Base-by-base conservation (phyloP, 2,329 filamentous ascomycete species). In the Fusarium sp. region DNA sequence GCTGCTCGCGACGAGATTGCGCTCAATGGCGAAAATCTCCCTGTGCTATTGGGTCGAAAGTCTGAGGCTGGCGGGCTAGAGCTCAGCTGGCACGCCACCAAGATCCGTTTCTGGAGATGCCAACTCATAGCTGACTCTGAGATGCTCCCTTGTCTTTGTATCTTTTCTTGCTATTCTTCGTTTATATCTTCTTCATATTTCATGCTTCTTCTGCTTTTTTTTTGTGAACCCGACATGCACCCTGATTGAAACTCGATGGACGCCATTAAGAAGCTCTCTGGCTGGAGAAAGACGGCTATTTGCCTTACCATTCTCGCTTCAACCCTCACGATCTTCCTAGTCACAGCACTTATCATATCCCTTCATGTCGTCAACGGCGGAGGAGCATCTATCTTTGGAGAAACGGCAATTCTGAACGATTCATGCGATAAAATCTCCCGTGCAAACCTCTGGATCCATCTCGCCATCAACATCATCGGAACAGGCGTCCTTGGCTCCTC, bases 1-100 rank as follows among this genome's bases (percentile, higher is more conserved):
- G 30, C 0, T 8, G 8, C 17, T 24, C 4, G 5, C 2, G n/a
- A 4, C 8, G 5, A 2, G 15, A 8, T 18, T 14, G 2, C 3
- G 15, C 24, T 8, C 0, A 6, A 34, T 51, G 48, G 48, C 48
- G 48, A 34, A 24, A 51, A 14, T 14, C 22, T 8, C 15, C 12
- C 15, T 10, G 10, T n/a, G 11, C 28, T 51, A 32, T 51, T 51
- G 47, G 47, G 22, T 32, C 32, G 7, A 34, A 34, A 34, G 14
- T 15, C 45, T 30, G 45, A 48, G 48, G 30, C 6, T 51, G 30
- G 0, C n/a, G 4, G 22, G 14, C 22, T 34, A 14, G 22, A 24
- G 48, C 22, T 51, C 48, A 34, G 30, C 48, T 51, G 17, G 48
- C 3, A 34, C 30, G 17, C 30, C 48, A 24, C 48, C 17, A 24